Evolutionary conservation across 2,329 filamentous ascomycete species (phyloP).

Genomic region (Xylariaceae sp.): DNA sequence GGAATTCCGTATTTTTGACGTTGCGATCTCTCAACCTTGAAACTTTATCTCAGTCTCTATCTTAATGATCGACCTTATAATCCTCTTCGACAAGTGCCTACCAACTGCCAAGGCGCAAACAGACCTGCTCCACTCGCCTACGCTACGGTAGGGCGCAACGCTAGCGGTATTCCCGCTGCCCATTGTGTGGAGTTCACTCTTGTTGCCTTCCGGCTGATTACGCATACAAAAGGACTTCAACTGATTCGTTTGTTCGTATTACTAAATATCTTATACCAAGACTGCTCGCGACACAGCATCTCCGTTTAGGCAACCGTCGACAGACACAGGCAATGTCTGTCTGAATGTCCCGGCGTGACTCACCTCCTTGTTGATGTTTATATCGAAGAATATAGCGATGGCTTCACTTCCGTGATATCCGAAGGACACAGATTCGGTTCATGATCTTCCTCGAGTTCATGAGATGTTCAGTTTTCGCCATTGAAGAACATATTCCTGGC

Average conservation of each 20-base stretch:
- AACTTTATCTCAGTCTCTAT: background rate
- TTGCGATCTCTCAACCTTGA: background rate
- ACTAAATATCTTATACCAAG: no score
- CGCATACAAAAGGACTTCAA: no score
- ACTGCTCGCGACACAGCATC: no score
- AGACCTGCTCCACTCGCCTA: background rate
- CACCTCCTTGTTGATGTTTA: no score
- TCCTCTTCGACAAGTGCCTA: background rate
- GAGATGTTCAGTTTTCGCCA: conserved; percentile 15
- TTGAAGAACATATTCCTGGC: conserved; percentile 11
- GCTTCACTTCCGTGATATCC: background rate
- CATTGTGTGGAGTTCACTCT: background rate
- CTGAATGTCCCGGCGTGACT: no score
- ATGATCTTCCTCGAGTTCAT: conserved; percentile 12
- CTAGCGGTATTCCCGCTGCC: background rate
- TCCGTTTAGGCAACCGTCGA: no score
- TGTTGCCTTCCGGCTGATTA: no score
- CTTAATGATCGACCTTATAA: background rate
- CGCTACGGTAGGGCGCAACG: background rate
- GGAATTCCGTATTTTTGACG: background rate
- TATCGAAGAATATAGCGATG: background rate
- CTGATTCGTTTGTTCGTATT: no score
- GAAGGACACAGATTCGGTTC: background rate
- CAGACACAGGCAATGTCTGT: no score
- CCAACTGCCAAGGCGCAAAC: background rate